Conservation (phyloP, 495 filamentous ascomycete genomes). For the Penicillium nucicola region DNA sequence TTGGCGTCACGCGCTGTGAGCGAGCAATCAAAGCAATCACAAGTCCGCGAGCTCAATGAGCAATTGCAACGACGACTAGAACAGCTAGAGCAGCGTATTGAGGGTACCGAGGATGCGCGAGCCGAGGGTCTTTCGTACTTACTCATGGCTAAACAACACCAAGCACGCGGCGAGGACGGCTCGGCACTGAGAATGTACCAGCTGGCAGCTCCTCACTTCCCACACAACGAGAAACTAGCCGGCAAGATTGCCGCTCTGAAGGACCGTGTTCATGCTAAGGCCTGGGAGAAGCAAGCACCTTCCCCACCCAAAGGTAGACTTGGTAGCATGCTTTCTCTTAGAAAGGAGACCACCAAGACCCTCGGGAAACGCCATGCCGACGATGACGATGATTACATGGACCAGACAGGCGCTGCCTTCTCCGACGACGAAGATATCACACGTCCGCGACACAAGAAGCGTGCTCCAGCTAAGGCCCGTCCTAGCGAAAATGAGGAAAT, state of each 20-base stretch:
- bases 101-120: constrained; percentile 67
- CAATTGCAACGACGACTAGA: constrained; percentile 79
- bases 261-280: constrained; percentile 50
- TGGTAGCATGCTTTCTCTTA: constrained; percentile 42
- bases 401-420: constrained; percentile 18
- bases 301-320: constrained; percentile 25
- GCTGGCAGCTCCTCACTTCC: constrained; percentile 80
- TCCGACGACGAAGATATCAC: constrained; percentile 29
- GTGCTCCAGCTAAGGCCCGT: constrained; percentile 30
- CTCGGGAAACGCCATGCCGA: constrained; percentile 34
- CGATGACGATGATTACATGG: constrained; percentile 34
- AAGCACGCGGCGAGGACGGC: constrained; percentile 71
- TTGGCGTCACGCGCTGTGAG: constrained; percentile 64
- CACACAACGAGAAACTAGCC: constrained; percentile 75
- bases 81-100: constrained; percentile 78
- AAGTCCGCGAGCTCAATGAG: constrained; percentile 61
- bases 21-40: constrained; percentile 45
- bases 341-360: constrained; percentile 28
- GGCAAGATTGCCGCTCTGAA: constrained; percentile 72
- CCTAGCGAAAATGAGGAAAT: constrained; percentile 15
- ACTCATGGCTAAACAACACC: constrained; percentile 89
- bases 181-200: constrained; percentile 85
- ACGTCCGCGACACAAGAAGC: constrained; percentile 40
- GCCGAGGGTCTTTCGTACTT: constrained; percentile 80
- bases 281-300: constrained; percentile 11